Base-by-base conservation (phyloP, 2,329 filamentous ascomycete species). In the Drechslerella stenobrocha region DNA sequence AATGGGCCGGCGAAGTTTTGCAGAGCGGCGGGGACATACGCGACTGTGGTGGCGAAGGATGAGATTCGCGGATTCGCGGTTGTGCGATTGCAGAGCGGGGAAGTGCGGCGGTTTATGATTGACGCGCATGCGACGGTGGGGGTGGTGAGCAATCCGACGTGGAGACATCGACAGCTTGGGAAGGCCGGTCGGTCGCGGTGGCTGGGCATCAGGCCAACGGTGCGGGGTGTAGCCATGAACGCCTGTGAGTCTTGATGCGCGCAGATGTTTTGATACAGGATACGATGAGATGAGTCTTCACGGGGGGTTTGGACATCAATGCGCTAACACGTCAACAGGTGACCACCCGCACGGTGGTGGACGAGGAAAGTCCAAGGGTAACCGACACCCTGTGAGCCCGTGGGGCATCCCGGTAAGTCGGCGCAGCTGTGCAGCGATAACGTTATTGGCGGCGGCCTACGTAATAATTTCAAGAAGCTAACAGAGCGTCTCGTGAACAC, bases 291-390 rank as follows among this genome's bases (percentile, higher is more conserved):
- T 42, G 37, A 18, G n/a, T n/a, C n/a, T n/a, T n/a, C n/a, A n/a
- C n/a, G n/a, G n/a, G n/a, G n/a, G n/a, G n/a, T n/a, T n/a, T n/a
- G n/a, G n/a, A n/a, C n/a, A n/a, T n/a, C n/a, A n/a, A n/a, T 8
- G 18, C n/a, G 63, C 63, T 67, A 55, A 67, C 63, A 47, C 44
- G 45, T 26, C 11, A 69, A 44, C 74, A 85, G 88, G 86, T 74
- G 93, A 98, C 75, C 93, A 98, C 82, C 93, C 93, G 75, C 93
- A 98, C 77, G 93, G 93, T 83, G 93, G 93, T 88, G 93, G 93
- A 78, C 85, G 95, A 82, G 93, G 93, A 80, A 98, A 98, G 80
- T 96, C 90, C 61, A 98, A 98, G 89, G 90, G 93, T 84, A 96
- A 96, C 76, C 85, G 91, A 69, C 83, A 95, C 76, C 93, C 95